A percentile compares a stretch with the other conserved stretches of the same genome.
Conservation (phyloP, 495 filamentous ascomycete genomes). For the Xylaria cubensis region DNA sequence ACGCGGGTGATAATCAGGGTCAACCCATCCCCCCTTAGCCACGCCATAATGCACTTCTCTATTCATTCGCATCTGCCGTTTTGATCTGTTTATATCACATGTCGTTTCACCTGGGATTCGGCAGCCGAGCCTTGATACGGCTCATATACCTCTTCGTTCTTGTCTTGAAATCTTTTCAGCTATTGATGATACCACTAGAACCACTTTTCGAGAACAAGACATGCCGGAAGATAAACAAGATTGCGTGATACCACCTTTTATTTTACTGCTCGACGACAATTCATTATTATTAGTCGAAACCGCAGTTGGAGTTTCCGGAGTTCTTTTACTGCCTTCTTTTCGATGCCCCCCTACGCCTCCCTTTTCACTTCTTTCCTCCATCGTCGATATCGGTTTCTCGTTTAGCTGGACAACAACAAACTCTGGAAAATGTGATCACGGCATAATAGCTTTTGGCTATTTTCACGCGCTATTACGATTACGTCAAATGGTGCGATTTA, state of each 20-base stretch:
- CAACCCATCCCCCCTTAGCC: not conserved
- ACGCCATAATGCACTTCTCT: not conserved
- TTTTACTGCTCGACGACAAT: conserved; percentile 6
- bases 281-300: conserved; percentile 3
- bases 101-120: conserved; percentile 7
- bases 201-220: conserved; percentile 30
- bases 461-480: not conserved
- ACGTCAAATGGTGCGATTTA: not conserved
- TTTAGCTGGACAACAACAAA: conserved; percentile 20
- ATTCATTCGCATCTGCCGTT: conserved; percentile 11
- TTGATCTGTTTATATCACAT: conserved; percentile 17
- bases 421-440: conserved; percentile 22
- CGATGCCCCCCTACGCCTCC: not conserved
- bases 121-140: conserved; percentile 1
- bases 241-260: conserved; percentile 22
- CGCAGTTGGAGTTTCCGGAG: conserved; percentile 24
- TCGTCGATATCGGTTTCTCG: conserved; percentile 10
- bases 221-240: conserved; percentile 28
- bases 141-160: conserved; percentile 23
- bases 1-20: conserved; percentile 4
- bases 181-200: conserved; percentile 46
- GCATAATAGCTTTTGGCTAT: conserved; percentile 28
- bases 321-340: conserved; percentile 17
- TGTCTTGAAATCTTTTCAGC: conserved; percentile 28
- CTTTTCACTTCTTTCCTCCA: conserved; percentile 17